Evolutionary conservation across 495 filamentous ascomycete species (phyloP).

Genomic region (Bryoglossum gracile): DNA sequence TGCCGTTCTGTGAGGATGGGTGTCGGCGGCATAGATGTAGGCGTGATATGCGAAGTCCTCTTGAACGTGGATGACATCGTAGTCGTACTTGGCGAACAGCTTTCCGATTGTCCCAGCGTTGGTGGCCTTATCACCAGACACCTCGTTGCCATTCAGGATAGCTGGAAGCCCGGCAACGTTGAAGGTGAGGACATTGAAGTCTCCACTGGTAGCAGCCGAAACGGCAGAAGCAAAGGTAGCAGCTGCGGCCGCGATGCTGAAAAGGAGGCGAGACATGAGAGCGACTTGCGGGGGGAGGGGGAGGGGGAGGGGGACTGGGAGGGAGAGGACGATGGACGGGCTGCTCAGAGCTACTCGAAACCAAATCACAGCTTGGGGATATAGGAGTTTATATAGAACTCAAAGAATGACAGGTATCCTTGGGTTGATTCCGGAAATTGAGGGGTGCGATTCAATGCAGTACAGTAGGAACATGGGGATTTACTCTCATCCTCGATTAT

Average conservation of each 20-base stretch:
- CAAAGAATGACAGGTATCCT: too few relatives aligned
- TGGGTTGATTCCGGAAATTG: too few relatives aligned
- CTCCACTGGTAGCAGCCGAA: slow-evolving; percentile 14
- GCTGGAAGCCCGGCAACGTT: slow-evolving; percentile 55
- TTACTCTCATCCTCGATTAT: too few relatives aligned
- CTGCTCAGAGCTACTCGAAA: too few relatives aligned
- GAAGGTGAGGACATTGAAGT: slow-evolving; percentile 47
- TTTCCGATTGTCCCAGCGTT: slow-evolving; percentile 42
- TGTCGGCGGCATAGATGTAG: slow-evolving; percentile 46
- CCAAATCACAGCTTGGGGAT: too few relatives aligned
- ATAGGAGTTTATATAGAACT: too few relatives aligned
- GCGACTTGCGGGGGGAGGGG: too few relatives aligned
- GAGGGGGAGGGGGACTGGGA: too few relatives aligned
- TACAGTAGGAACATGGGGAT: too few relatives aligned
- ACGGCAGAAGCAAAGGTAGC: background rate
- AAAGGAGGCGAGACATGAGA: slow-evolving; percentile 3
- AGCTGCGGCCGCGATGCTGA: slow-evolving; percentile 1
- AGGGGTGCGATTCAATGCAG: too few relatives aligned
- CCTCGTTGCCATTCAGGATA: slow-evolving; percentile 43
- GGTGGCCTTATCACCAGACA: slow-evolving; percentile 45
- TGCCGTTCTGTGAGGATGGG: slow-evolving; percentile 49
- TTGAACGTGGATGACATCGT: slow-evolving; percentile 54
- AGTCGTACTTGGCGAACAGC: slow-evolving; percentile 42
- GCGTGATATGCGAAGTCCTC: slow-evolving; percentile 62
- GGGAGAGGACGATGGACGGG: too few relatives aligned